Evolutionary conservation across 352 stramenopile species (phyloP).

Genomic region (Ophiocytium majus): DNA sequence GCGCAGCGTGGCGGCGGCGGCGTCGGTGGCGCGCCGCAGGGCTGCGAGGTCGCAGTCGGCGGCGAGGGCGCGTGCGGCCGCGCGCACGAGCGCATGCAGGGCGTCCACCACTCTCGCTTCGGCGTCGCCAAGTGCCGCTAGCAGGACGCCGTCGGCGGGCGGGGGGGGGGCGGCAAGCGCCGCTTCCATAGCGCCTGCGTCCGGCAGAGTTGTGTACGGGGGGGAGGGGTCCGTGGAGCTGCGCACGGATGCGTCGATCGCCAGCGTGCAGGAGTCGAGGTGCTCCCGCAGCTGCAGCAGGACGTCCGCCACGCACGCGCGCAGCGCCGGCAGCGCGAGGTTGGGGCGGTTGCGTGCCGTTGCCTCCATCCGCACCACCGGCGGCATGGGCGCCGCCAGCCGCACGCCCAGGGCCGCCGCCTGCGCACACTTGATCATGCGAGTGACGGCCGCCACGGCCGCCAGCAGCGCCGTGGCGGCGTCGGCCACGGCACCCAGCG

Average conservation of each 20-base stretch:
- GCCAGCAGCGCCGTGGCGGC: not conserved
- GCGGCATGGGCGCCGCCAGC: slow-evolving; percentile 47
- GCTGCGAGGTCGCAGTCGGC: not conserved
- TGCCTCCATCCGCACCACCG: slow-evolving; percentile 45
- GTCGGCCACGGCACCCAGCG: not conserved
- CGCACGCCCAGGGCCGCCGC: slow-evolving; percentile 48
- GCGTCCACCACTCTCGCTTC: not conserved
- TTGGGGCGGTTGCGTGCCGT: not conserved
- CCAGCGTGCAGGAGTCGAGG: not conserved
- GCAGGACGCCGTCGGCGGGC: not conserved
- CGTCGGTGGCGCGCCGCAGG: not conserved
- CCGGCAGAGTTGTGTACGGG: not conserved
- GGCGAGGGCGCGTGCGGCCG: not conserved
- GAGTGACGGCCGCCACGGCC: not conserved
- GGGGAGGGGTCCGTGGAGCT: not conserved
- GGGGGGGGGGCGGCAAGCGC: not conserved
- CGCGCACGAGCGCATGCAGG: not conserved
- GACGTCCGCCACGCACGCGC: not conserved
- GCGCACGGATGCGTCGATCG: too few relatives aligned
- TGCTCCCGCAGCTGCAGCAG: not conserved
- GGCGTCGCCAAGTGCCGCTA: not conserved
- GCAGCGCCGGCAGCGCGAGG: not conserved
- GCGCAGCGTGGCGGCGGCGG: not conserved
- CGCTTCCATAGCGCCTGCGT: too few relatives aligned
- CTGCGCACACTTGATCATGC: slow-evolving; percentile 45